Evolutionary conservation across 2,329 filamentous ascomycete genomes (phyloP), one percentile per base, ranked within the genome.

Genomic region (Piedraia hortae): DNA sequence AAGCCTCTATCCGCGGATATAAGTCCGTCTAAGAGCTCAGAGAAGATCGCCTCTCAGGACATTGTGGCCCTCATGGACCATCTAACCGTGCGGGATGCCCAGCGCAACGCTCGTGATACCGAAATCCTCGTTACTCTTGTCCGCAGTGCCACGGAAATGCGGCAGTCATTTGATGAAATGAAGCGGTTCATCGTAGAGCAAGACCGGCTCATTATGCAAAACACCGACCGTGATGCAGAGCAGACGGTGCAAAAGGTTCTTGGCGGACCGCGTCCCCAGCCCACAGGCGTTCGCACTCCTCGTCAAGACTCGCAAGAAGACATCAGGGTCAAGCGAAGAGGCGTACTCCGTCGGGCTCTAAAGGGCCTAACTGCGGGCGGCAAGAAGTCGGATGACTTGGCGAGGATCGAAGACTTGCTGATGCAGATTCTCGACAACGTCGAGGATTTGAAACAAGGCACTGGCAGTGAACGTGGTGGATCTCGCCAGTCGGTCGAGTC

Each of bases 41-140:
- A n/a, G n/a, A n/a, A n/a, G 21, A 93, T 97, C 22, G 71, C 93
- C 42, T 90, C 78, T 20, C 85, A 88, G 48, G 85, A 97, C 39
- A 88, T 97, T 35, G 72, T 97, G 31, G 77, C 82, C 12, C 53
- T 97, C 28, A 97, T 97, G 85, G 82, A 97, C 41, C 85, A 97
- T 45, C 66, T 97, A 30, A 93, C 88, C 42, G 85, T 93, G 30
- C 71, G 85, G 16, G 85, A 97, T 48, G 85, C 82, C 18, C 82
- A 93, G 48, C 69, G 85, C 27, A 93, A 85, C 46, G 85, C 85
- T 20, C 64, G 85, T 19, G 85, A 97, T 37, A 93, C 85, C 0
- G 85, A 97, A 46, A 91, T 97, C 24, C 54, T 97, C 10, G 75
- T 91, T 20, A 82, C 85, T 1, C 62, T 97, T 14, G 85, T 97